Evolutionary conservation across 768 basidiomycete species (phyloP).

Genomic region (Leccinum aurantiacum): DNA sequence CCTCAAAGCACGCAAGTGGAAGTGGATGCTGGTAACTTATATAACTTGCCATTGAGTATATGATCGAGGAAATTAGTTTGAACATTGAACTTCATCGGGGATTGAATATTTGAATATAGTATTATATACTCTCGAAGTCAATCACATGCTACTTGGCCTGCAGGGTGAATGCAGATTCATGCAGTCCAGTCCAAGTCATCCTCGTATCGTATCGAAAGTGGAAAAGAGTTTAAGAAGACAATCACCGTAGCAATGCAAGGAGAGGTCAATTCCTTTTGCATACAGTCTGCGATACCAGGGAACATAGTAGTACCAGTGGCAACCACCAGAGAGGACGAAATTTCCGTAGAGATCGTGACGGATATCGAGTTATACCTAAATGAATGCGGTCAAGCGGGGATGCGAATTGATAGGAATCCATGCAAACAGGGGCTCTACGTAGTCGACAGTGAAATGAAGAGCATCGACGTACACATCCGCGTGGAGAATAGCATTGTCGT

Average conservation of each 20-base stretch:
- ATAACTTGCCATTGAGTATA: no score
- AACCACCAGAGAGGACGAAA: conserved; percentile 57
- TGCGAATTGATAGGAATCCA: neutral
- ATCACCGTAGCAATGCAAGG: conserved; percentile 24
- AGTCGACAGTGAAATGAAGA: no score
- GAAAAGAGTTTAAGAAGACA: conserved; percentile 15
- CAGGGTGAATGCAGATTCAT: neutral
- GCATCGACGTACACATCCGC: no score
- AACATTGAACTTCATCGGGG: no score
- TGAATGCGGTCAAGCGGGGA: conserved; percentile 1
- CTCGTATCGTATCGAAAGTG: neutral
- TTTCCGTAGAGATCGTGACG: conserved; percentile 36
- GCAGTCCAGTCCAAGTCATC: neutral
- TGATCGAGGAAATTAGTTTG: neutral
- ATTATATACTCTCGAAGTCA: neutral
- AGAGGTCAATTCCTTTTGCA: conserved; percentile 90
- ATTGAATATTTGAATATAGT: neutral
- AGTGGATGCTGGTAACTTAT: no score
- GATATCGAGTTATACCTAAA: conserved; percentile 58
- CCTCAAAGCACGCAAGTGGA: no score
- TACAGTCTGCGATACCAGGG: conserved; percentile 92
- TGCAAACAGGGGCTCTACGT: no score
- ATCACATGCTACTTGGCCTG: neutral
- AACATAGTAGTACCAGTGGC: conserved; percentile 79
- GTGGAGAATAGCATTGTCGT: no score